Base-by-base conservation (phyloP, 2,329 filamentous ascomycete genomes). In the Cucurbitaria berberidis region DNA sequence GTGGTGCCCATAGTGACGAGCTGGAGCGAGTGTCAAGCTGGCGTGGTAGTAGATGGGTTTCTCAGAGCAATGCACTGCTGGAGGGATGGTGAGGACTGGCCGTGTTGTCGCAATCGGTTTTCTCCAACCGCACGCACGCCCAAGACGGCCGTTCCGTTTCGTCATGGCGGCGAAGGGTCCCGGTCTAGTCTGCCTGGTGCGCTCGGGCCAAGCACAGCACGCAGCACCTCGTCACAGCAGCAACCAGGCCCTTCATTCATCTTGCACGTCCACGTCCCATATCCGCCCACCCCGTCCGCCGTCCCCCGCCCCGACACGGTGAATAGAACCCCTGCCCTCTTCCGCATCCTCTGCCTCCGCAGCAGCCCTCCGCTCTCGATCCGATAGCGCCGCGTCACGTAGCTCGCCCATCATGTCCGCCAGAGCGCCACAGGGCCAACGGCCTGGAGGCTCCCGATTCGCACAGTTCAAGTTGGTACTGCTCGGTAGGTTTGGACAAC, bases 391-490 rank as follows among this genome's bases (percentile, higher is more conserved):
- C 63, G 62, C 61, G 55, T 62, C 67, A 62, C 53, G 55, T 22
- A 53, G 48, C 54, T 22, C 53, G 48, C 54, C 64, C 56, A 69
- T 41, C 76, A 98, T 98, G 93, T 90, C 93, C 79, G 85, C 90
- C 77, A 87, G 92, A 86, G 86, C 87, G 80, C 87, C 83, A 86
- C 88, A 87, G 86, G 82, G 83, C 73, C 82, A 81, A 71, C 81
- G 86, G 63, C 83, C 84, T 56, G 84, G 84, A 70, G 84, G 72
- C 62, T 73, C 90, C 78, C 88, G 93, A 73, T 98, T 99, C 79
- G 93, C 95, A 70, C 95, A 99, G 84, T 99, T 99, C 82, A 99
- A 99, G 84, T 86, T 99, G 69, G 95, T 99, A 64, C 83, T 99
- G 74, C 84, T 99, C 63, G 95, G 95, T 98, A 85, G 66, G 89